These are phyloP conservation scores for Calonectria naviculata DNA, from an alignment of 2,329 filamentous ascomycete species.

Conservation along the genomic window DNA sequence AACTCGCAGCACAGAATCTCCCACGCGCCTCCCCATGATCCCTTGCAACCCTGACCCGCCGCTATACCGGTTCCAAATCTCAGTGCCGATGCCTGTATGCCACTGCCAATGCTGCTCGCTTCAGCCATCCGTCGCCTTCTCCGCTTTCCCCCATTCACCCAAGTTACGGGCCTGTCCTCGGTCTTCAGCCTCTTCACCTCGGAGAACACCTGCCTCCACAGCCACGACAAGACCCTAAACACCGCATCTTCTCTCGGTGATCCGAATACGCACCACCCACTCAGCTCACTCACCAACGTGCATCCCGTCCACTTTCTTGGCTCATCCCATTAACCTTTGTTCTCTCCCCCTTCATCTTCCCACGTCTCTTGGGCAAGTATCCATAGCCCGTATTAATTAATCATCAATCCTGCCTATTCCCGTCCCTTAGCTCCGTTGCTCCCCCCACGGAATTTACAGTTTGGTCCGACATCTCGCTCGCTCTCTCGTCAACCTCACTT, in stretches of 20 bases:
- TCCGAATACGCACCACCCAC: constrained; percentile 5
- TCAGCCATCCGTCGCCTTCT: neutral
- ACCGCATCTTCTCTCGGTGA: constrained; percentile 7
- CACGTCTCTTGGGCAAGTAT: neutral
- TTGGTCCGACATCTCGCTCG: constrained; percentile 1
- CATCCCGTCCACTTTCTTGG: neutral
- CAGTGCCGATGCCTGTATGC: constrained; percentile 1
- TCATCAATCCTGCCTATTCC: neutral
- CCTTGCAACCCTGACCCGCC: neutral
- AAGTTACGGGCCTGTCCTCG: neutral
- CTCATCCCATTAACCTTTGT: neutral
- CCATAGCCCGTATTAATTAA: neutral
- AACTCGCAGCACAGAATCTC: neutral
- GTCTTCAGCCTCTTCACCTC: constrained; percentile 16
- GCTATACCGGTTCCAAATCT: constrained; percentile 4
- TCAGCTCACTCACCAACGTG: neutral
- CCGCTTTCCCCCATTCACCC: neutral
- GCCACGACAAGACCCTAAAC: constrained; percentile 6
- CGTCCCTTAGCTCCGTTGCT: neutral
- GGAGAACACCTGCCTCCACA: constrained; percentile 12
- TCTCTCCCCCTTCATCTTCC: neutral
- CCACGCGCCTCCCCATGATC: neutral
- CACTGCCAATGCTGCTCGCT: neutral
- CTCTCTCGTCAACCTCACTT: neutral
- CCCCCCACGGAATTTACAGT: constrained; percentile 11